A percentile compares a stretch with the other conserved stretches of the same genome.
Evolutionary conservation across 352 stramenopile species (phyloP).

Genomic region (Pythium rhizo-oryzae): DNA sequence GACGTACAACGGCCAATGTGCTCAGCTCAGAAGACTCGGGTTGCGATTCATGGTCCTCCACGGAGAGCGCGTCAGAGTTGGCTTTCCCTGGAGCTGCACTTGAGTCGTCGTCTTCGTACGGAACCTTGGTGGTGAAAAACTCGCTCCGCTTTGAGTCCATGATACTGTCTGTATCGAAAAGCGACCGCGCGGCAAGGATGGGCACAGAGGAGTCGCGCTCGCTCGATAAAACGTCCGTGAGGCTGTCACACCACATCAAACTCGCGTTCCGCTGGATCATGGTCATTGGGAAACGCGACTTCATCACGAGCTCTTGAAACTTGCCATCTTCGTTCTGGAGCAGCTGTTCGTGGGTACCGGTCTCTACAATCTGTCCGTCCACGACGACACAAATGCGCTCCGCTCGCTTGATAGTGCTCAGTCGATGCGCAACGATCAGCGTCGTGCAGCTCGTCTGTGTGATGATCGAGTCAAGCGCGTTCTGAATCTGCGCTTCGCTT

Average conservation of each 20-base stretch:
- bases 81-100: neutral
- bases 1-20: slow-evolving; percentile 1
- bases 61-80: neutral
- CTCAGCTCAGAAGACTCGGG: neutral
- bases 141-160: slow-evolving; percentile 24
- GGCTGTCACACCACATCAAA: slow-evolving; percentile 28
- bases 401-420: slow-evolving; percentile 39
- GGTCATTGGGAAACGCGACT: neutral
- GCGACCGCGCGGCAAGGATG: slow-evolving; percentile 17
- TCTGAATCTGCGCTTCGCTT: slow-evolving; percentile 72
- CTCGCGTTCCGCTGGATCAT: slow-evolving; percentile 27
- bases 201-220: slow-evolving; percentile 21
- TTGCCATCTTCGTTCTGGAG: slow-evolving; percentile 12
- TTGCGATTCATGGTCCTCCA: neutral
- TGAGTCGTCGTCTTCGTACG: neutral
- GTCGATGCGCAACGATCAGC: slow-evolving; percentile 44
- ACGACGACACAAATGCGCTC: slow-evolving; percentile 42
- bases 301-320: slow-evolving; percentile 28
- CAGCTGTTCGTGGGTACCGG: slow-evolving; percentile 28
- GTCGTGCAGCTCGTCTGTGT: slow-evolving; percentile 35
- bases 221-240: slow-evolving; percentile 16
- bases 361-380: slow-evolving; percentile 26
- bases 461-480: slow-evolving; percentile 48
- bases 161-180: neutral
- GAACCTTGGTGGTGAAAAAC: neutral